Evolutionary conservation across 306 rosid species (phyloP).

Genomic region (Neltuma alba): DNA sequence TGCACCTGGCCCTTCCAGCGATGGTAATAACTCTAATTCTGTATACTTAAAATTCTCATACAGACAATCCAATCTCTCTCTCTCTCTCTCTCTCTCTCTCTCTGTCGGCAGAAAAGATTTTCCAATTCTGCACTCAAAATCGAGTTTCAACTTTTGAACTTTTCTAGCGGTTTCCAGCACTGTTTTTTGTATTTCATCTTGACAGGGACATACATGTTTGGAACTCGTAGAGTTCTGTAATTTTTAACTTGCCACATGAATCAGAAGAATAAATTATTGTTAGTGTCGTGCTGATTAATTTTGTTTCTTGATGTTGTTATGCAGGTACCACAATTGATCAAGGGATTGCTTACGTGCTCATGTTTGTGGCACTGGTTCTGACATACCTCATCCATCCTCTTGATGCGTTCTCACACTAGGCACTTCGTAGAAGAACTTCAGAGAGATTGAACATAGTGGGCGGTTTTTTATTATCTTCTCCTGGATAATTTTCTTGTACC

Average conservation of each 20-base stretch:
- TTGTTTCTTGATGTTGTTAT: background rate
- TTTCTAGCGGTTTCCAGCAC: background rate
- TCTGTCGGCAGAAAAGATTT: background rate
- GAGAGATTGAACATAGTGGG: constrained; percentile 28
- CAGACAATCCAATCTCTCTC: no score
- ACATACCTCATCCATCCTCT: constrained; percentile 88
- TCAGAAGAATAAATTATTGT: background rate
- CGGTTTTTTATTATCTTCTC: background rate
- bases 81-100: no score
- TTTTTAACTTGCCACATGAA: background rate
- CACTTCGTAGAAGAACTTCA: background rate
- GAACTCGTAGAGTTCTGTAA: no score
- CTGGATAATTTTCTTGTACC: background rate
- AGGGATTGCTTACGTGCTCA: constrained; percentile 78
- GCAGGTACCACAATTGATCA: constrained; percentile 83
- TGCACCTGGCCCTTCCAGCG: constrained; percentile 62
- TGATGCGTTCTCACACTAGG: constrained; percentile 53
- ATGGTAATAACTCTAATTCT: constrained; percentile 44
- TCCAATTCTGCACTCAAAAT: constrained; percentile 2
- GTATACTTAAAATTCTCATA: no score
- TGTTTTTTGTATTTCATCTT: background rate
- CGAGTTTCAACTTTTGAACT: background rate
- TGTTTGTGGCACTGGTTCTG: constrained; percentile 77
- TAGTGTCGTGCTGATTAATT: background rate
- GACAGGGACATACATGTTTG: background rate